Evolutionary conservation across 1,284 basidiomycete genomes (phyloP), one percentile per base, ranked within the genome.

Genomic region (Puccinia novopanici): DNA sequence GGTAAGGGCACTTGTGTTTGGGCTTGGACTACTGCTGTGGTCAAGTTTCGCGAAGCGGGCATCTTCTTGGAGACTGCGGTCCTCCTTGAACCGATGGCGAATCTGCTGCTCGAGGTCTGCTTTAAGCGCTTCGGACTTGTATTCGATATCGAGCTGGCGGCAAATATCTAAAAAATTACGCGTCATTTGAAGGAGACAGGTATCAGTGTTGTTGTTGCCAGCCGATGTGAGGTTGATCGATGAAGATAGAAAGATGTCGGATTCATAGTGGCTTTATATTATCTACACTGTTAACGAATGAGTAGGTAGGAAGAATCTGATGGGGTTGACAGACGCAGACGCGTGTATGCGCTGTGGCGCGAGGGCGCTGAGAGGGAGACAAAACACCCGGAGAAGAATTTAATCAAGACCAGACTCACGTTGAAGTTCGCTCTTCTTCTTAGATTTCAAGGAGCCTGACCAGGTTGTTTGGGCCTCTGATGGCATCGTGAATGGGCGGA

Each of bases 91-190:
- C 22, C 63, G 45, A 27, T 55, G 50, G 24, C 65, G 75, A 42
- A 77, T 77, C 50, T 77, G 59, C 37, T 67, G 63, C n/a, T 77
- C 75, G 15, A 77, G 63, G 22, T 77, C 75, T 65, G 75, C 75
- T 48, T 77, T 77, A 30, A 77, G 45, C n/a, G 75, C 6, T 17
- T 77, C 75, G 34, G 40, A 45, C 57, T 68, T 77, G 15, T 67
- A 77, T 40, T 77, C 63, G 63, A 77, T 67, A 15, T 68, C 27
- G 10, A 77, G 55, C 34, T 77, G 34, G 22, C 75, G 57, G 52
- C 75, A 77, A 24, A 77, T 77, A 19, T 77, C 75, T 77, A n/a
- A 24, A 63, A 22, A 15, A 22, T 8, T 13, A 24, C 45, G 27
- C 27, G 1, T 13, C 5, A 67, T 45, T 67, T 45, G 17, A 70